Percentiles rank a stretch among this genome's conserved stretches.
These are phyloP conservation scores for Lindgomyces ingoldianus DNA, from an alignment of 495 filamentous ascomycete species.

Conservation along the genomic window DNA sequence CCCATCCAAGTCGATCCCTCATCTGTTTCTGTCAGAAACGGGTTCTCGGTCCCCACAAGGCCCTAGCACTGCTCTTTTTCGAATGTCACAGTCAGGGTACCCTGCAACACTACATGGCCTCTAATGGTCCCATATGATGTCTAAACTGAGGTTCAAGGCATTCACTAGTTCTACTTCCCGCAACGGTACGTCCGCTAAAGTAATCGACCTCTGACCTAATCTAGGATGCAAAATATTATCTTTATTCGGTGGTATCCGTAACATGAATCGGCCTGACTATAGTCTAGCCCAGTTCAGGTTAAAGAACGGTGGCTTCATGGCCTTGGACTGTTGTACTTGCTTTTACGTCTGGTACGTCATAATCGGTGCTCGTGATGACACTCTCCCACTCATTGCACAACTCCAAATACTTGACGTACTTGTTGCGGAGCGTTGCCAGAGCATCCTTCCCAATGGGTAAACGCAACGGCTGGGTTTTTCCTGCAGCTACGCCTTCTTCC, in stretches of 20 bases:
- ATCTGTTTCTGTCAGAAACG: too few species aligned
- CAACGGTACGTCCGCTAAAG: background rate
- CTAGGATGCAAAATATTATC: conserved; percentile 2
- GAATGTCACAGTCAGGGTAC: conserved; percentile 1
- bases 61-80: conserved; percentile 1
- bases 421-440: conserved; percentile 39
- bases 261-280: background rate
- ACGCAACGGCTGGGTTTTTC: conserved; percentile 38
- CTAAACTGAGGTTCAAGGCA: background rate
- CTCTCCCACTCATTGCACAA: conserved; percentile 44
- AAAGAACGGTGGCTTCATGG: conserved; percentile 10
- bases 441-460: conserved; percentile 48
- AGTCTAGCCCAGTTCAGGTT: conserved; percentile 2
- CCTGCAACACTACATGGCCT: conserved; percentile 1
- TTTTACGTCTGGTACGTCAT: conserved; percentile 14
- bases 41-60: background rate
- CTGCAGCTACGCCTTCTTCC: conserved; percentile 41
- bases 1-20: too few species aligned
- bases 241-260: background rate
- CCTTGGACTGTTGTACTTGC: conserved; percentile 5
- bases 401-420: conserved; percentile 42
- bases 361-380: conserved; percentile 31
- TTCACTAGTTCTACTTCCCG: background rate
- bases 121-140: background rate
- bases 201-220: background rate